A percentile compares a stretch with the other conserved stretches of the same genome.
phyloP scores from a whole-genome alignment of 768 basidiomycete genomes.

The Hericium rajendrae region DNA sequence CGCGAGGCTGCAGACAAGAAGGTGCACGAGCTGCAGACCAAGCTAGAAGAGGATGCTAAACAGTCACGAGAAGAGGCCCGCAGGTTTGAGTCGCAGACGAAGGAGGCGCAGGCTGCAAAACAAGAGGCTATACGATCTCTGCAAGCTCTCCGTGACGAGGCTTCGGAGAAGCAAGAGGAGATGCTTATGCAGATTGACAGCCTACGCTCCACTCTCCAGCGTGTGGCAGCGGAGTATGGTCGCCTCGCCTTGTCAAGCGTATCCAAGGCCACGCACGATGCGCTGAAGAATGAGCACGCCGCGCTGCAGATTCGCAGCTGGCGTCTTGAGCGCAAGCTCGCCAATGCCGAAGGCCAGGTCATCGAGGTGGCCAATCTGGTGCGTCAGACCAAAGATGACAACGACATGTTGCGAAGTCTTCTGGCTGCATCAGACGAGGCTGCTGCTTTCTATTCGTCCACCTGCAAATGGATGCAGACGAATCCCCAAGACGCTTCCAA shows the following conservation, averaged over 20 bases:
- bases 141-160: conserved; percentile 21
- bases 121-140: conserved; percentile 26
- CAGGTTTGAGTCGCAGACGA: conserved; percentile 28
- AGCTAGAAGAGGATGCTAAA: conserved; percentile 31
- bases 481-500: background rate
- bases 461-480: conserved; percentile 2
- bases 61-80: conserved; percentile 25
- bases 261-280: conserved; percentile 13
- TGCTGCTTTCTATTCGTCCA: conserved; percentile 3
- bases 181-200: conserved; percentile 44
- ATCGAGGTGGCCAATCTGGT: conserved; percentile 53
- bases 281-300: conserved; percentile 21
- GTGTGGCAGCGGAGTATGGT: conserved; percentile 39
- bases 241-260: conserved; percentile 22
- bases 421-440: conserved; percentile 18
- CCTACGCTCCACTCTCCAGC: conserved; percentile 33
- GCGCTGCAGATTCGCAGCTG: conserved; percentile 34
- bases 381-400: conserved; percentile 47
- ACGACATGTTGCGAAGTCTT: conserved; percentile 26
- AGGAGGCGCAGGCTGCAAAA: conserved; percentile 27
- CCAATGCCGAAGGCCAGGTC: conserved; percentile 60
- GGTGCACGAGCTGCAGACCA: conserved; percentile 32
- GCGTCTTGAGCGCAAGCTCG: conserved; percentile 59
- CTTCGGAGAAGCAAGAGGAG: conserved; percentile 31
- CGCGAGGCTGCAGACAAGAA: conserved; percentile 37